Evolutionary conservation across 768 basidiomycete species (phyloP).

Genomic region (Mycena vitilis): DNA sequence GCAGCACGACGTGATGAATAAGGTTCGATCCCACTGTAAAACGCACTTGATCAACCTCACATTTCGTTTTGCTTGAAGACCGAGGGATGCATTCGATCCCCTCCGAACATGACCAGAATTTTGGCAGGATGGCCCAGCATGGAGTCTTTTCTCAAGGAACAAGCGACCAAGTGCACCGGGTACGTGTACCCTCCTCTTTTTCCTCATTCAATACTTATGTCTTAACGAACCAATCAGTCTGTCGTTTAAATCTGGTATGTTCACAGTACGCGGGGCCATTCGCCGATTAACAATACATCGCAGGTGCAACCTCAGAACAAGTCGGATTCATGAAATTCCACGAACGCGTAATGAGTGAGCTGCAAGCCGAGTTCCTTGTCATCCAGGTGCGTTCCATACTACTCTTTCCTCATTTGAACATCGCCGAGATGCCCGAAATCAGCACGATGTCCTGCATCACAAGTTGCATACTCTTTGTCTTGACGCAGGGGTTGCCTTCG

Average conservation of each 20-base stretch:
- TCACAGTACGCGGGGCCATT: neutral
- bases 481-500: slow-evolving; percentile 21
- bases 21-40: neutral
- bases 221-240: neutral
- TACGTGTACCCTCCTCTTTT: neutral
- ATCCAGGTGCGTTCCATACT: slow-evolving; percentile 16
- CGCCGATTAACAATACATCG: neutral
- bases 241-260: slow-evolving; percentile 25
- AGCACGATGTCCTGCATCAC: slow-evolving; percentile 27
- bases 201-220: neutral
- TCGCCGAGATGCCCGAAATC: neutral
- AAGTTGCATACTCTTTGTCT: slow-evolving; percentile 23
- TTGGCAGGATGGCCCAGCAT: slow-evolving; percentile 27
- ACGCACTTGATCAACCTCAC: neutral
- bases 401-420: neutral
- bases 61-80: slow-evolving; percentile 15
- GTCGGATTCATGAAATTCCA: slow-evolving; percentile 31
- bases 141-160: slow-evolving; percentile 8
- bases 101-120: slow-evolving; percentile 31
- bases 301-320: slow-evolving; percentile 20
- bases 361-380: slow-evolving; percentile 25
- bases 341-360: slow-evolving; percentile 21
- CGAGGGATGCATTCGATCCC: slow-evolving; percentile 25
- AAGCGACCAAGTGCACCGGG: slow-evolving; percentile 19
- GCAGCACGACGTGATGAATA: neutral